Conservation (phyloP, 108 stramenopile species). For the Skeletonema costatum region DNA sequence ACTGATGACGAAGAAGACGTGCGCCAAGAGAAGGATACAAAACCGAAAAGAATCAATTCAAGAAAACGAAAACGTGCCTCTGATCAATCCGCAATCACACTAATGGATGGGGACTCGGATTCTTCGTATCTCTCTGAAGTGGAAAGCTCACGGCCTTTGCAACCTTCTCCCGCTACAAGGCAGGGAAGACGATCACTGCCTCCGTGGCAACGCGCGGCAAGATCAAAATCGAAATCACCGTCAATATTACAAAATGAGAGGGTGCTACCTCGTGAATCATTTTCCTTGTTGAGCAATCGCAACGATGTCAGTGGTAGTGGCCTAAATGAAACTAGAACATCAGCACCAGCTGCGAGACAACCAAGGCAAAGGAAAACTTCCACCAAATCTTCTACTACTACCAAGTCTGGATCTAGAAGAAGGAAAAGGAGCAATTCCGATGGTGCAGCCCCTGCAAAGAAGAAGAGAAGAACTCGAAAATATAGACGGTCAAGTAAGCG, state of each 20-base stretch:
- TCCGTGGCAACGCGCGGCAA: conserved; percentile 8
- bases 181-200: conserved; percentile 1
- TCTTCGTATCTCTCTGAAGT: conserved; percentile 16
- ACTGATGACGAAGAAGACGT: conserved; percentile 8
- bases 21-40: not conserved
- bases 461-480: conserved; percentile 1
- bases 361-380: not conserved
- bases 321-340: not conserved
- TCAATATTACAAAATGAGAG: not conserved
- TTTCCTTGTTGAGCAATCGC: conserved; percentile 10
- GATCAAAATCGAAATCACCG: not conserved
- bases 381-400: not conserved
- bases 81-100: not conserved
- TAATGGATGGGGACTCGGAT: conserved; percentile 7
- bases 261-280: not conserved
- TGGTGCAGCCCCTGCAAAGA: not conserved
- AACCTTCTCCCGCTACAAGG: not conserved
- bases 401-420: not conserved
- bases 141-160: conserved; percentile 5
- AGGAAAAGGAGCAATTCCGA: conserved; percentile 3
- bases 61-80: not conserved
- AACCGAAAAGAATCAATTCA: not conserved
- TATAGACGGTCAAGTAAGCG: conserved; percentile 1
- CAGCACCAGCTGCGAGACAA: not conserved
- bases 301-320: conserved; percentile 13